Conservation (phyloP, 768 basidiomycete genomes). For the Heimioporus sp. region DNA sequence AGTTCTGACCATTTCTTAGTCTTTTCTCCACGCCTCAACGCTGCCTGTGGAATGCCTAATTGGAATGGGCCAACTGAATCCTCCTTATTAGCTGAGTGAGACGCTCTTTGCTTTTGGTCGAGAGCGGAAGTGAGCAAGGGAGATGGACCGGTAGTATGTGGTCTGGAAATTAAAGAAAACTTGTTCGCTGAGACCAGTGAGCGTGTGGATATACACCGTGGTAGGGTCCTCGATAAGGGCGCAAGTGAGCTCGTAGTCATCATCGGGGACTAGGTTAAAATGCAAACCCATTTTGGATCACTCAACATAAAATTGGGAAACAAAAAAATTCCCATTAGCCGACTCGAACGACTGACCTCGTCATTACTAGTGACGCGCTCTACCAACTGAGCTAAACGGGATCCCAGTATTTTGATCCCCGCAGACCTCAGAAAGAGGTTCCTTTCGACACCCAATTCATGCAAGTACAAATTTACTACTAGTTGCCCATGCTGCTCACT, state of each 20-base stretch:
- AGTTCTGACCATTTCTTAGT: conserved; percentile 79
- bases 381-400: conserved; percentile 46
- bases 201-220: neutral
- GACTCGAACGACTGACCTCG: conserved; percentile 68
- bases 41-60: conserved; percentile 61
- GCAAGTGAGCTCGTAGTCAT: conserved; percentile 10
- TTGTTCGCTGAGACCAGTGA: neutral
- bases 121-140: conserved; percentile 62
- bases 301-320: no score
- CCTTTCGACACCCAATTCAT: neutral
- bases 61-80: conserved; percentile 79
- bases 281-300: neutral
- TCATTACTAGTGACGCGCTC: conserved; percentile 73
- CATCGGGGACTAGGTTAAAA: conserved; percentile 2
- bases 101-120: conserved; percentile 50
- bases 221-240: conserved; percentile 7
- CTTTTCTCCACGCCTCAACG: conserved; percentile 51
- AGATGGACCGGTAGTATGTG: conserved; percentile 51
- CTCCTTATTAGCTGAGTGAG: conserved; percentile 36
- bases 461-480: neutral
- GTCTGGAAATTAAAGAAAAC: conserved; percentile 11
- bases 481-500: conserved; percentile 20
- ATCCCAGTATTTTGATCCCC: neutral
- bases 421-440: no score
- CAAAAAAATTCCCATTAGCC: conserved; percentile 43